Percentiles rank a stretch among this genome's conserved stretches.
Evolutionary conservation across 306 rosid genomes (phyloP).

Genomic region (Medicago lupulina): DNA sequence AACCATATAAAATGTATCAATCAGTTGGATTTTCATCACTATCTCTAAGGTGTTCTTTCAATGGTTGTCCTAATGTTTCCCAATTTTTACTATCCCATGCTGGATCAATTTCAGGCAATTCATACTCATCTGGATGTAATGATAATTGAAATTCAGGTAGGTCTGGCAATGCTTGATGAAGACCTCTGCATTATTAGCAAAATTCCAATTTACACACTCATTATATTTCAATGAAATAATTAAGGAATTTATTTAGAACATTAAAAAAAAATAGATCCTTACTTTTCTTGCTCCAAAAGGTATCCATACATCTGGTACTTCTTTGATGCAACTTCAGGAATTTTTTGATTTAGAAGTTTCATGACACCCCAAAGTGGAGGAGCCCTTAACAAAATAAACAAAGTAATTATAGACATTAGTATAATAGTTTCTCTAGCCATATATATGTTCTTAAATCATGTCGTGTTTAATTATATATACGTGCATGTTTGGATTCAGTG

Average conservation of each 20-base stretch:
- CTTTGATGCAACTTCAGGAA: slow-evolving; percentile 91
- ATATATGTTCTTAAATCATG: too few species aligned
- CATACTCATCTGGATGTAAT: slow-evolving; percentile 80
- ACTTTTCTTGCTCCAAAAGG: slow-evolving; percentile 91
- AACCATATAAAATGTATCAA: slow-evolving; percentile 35
- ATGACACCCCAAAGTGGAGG: slow-evolving; percentile 93
- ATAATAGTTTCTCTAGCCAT: background rate
- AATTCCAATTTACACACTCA: background rate
- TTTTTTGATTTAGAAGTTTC: slow-evolving; percentile 79
- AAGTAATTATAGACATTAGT: background rate
- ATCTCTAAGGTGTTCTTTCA: slow-evolving; percentile 80
- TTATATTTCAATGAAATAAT: slow-evolving; percentile 17
- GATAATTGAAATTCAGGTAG: slow-evolving; percentile 92
- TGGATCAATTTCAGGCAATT: slow-evolving; percentile 70
- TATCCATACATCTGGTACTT: slow-evolving; percentile 85
- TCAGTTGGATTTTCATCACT: slow-evolving; percentile 58
- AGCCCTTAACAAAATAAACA: slow-evolving; percentile 54
- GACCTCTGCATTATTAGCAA: slow-evolving; percentile 60
- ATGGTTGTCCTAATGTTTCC: slow-evolving; percentile 64
- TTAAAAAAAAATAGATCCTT: slow-evolving; percentile 41
- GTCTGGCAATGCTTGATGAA: slow-evolving; percentile 80
- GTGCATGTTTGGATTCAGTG: too few species aligned
- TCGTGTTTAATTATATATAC: too few species aligned
- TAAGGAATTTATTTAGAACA: background rate
- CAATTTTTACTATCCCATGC: slow-evolving; percentile 74